Base-by-base conservation (phyloP, 2,329 filamentous ascomycete genomes). In the Fusarium anguioides region DNA sequence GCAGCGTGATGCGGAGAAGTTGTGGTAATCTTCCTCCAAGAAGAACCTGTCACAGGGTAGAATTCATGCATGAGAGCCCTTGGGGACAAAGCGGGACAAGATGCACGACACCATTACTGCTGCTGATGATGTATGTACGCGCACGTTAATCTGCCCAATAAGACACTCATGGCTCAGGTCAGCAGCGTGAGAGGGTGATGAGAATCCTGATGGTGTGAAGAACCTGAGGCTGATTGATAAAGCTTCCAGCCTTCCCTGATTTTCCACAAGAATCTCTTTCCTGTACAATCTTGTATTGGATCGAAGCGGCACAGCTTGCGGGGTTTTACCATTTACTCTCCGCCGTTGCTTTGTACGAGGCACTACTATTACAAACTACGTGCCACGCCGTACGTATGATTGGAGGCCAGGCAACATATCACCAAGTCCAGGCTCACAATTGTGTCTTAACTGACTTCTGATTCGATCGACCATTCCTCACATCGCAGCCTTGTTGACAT, bases 21-120 rank as follows among this genome's bases (percentile, higher is more conserved):
- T 46, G 47, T 45, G 58, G 57, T 66, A 39, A 54, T 67, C 24
- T 41, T 51, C 48, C 48, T 57, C 46, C 36, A 44, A 58, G 50
- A 50, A 53, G 51, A 47, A 59, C 55, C 68, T 63, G 63, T 72
- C 70, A 72, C 70, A 64, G 69, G 66, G 70, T 45, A 59, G 48
- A 60, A 64, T 45, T 51, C 64, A 64, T 72, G 69, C 68, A 64
- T 60, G 64, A 61, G 37, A 54, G 57, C 46, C 59, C 62, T 65
- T 53, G 49, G 51, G 54, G 56, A 47, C n/a, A 70, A 70, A 56
- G 51, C 55, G 57, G 45, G 56, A 66, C 63, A 53, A 63, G 55
- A 67, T 68, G 64, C 64, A 68, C 64, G 57, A 70, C 57, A 68
- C 54, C 45, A 60, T 48, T 42, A 49, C 53, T 65, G 40, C 57